Conservation (phyloP, 768 basidiomycete species). For the Botryobasidium botryosum region DNA sequence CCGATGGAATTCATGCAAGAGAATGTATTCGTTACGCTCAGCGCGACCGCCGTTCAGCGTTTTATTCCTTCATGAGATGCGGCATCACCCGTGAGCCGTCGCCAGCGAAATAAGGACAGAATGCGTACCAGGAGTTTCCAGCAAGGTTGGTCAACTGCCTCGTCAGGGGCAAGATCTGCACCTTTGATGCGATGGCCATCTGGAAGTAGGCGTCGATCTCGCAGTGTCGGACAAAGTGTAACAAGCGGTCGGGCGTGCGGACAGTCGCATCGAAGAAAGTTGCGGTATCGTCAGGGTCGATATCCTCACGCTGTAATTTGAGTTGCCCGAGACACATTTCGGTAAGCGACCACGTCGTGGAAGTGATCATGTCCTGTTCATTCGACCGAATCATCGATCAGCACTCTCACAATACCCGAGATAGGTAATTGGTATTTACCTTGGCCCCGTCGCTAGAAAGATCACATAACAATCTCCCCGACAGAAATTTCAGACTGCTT, state of each 20-base stretch:
- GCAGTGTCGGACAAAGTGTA: slow-evolving; percentile 84
- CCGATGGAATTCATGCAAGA: slow-evolving; percentile 93
- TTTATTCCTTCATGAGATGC: slow-evolving; percentile 54
- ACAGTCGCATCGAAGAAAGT: slow-evolving; percentile 76
- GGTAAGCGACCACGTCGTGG: slow-evolving; percentile 94
- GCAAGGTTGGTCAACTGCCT: slow-evolving; percentile 89
- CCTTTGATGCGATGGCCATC: slow-evolving; percentile 90
- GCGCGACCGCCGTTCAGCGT: slow-evolving; percentile 95
- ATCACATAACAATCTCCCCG: slow-evolving; percentile 80
- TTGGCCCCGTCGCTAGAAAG: slow-evolving; percentile 89
- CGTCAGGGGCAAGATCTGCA: slow-evolving; percentile 85
- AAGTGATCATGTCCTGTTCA: slow-evolving; percentile 78
- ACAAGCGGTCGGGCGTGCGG: slow-evolving; percentile 52
- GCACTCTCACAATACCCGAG: neutral
- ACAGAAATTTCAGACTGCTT: slow-evolving; percentile 64
- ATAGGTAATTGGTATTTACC: slow-evolving; percentile 24
- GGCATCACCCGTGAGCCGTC: neutral
- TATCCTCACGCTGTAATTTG: slow-evolving; percentile 73
- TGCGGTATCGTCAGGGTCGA: slow-evolving; percentile 89
- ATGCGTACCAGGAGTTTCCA: slow-evolving; percentile 81
- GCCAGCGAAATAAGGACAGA: neutral
- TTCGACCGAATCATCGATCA: neutral
- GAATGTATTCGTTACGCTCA: slow-evolving; percentile 97
- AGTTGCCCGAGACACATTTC: slow-evolving; percentile 94
- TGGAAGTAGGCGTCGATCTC: slow-evolving; percentile 93